These are phyloP conservation scores for Conticribra weissflogii DNA, from an alignment of 108 stramenopile species.

Conservation along the genomic window DNA sequence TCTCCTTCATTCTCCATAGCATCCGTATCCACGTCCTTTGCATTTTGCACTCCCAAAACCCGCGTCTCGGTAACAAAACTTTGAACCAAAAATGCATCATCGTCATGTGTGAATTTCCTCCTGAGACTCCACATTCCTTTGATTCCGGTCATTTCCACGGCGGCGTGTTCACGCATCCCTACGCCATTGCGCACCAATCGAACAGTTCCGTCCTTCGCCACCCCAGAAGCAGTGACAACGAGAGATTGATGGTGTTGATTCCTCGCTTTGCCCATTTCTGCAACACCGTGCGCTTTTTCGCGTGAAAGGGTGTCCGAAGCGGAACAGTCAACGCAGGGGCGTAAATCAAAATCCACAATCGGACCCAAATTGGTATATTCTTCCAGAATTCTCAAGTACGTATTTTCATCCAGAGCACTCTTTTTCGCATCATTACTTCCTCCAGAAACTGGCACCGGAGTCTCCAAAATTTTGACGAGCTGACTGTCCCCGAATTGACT, in stretches of 20 bases:
- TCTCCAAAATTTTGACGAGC: constrained; percentile 85
- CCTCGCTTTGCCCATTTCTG: background rate
- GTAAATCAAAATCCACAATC: constrained; percentile 95
- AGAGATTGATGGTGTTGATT: constrained; percentile 62
- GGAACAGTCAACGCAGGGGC: constrained; percentile 56
- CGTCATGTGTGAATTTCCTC: constrained; percentile 46
- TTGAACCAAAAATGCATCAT: constrained; percentile 93
- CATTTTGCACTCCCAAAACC: constrained; percentile 78
- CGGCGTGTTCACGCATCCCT: constrained; percentile 92
- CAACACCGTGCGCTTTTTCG: background rate
- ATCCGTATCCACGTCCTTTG: constrained; percentile 41
- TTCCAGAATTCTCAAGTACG: constrained; percentile 85
- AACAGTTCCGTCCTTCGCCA: constrained; percentile 82
- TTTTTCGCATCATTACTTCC: background rate
- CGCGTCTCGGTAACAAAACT: constrained; percentile 93
- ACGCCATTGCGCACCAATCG: constrained; percentile 96
- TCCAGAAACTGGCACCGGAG: constrained; percentile 53
- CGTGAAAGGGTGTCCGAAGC: background rate
- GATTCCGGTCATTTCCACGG: constrained; percentile 93
- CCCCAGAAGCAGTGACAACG: constrained; percentile 94
- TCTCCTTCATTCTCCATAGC: constrained; percentile 51
- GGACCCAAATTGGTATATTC: constrained; percentile 95
- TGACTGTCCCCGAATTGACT: constrained; percentile 90
- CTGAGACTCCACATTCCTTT: constrained; percentile 94
- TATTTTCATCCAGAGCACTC: constrained; percentile 40